phyloP scores from a whole-genome alignment of 2,329 filamentous ascomycete genomes.

The Furcasterigmium sp. region DNA sequence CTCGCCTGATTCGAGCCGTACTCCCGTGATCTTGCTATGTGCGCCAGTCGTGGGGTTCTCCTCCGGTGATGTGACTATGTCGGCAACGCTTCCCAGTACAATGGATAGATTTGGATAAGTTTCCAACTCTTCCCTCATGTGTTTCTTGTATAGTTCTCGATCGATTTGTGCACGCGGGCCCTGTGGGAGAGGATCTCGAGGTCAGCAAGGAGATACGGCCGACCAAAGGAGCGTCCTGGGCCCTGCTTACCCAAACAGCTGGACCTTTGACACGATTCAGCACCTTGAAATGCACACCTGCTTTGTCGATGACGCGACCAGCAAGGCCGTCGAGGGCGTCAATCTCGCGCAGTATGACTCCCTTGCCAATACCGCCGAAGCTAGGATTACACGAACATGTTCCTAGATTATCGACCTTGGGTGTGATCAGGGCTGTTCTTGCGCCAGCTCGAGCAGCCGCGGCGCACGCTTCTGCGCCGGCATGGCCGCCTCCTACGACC shows the following conservation, averaged over 20 bases:
- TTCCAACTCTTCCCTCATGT: conserved; percentile 85
- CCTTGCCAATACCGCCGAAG: conserved; percentile 97
- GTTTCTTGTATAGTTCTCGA: conserved; percentile 76
- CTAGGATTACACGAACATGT: conserved; percentile 96
- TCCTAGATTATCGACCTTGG: conserved; percentile 80
- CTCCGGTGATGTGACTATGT: conserved; percentile 71
- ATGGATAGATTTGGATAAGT: conserved; percentile 74
- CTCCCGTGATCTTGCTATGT: conserved; percentile 63
- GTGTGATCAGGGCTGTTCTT: conserved; percentile 83
- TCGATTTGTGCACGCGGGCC: conserved; percentile 96
- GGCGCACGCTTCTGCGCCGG: conserved; percentile 87
- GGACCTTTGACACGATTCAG: conserved; percentile 87
- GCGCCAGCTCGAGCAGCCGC: conserved; percentile 87
- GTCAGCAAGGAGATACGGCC: not conserved
- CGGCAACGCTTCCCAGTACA: conserved; percentile 81
- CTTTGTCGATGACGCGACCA: conserved; percentile 84
- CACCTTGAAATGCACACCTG: conserved; percentile 88
- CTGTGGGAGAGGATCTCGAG: conserved; percentile 19
- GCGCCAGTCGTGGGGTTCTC: conserved; percentile 30
- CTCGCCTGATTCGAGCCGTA: conserved; percentile 82
- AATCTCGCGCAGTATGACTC: conserved; percentile 90
- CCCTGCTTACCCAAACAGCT: conserved; percentile 69
- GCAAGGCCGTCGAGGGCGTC: conserved; percentile 91
- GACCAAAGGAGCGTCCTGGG: not conserved
- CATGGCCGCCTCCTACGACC: conserved; percentile 93